Conservation (phyloP, 257 asterid genomes). For the Penstemon newberryi region DNA sequence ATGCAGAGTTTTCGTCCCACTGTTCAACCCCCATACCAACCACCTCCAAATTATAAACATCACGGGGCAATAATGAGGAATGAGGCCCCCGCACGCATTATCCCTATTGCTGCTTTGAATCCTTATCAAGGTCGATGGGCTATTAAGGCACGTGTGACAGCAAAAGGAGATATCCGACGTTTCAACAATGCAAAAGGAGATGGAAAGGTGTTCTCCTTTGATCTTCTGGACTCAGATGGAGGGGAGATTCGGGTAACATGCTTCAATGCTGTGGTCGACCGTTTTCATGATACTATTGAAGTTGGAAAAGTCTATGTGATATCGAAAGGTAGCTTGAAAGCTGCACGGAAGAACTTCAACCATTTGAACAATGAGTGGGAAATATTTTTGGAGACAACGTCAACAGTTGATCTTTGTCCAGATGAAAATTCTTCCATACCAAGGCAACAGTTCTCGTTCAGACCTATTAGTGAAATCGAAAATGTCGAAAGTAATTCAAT, state of each 20-base stretch:
- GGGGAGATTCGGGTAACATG: constrained; percentile 95
- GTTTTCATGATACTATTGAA: constrained; percentile 70
- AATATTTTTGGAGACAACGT: constrained; percentile 69
- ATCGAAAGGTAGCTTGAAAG: constrained; percentile 89
- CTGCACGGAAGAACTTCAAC: constrained; percentile 93
- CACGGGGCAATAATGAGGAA: constrained; percentile 89
- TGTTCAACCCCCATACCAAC: constrained; percentile 87
- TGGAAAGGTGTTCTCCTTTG: constrained; percentile 95
- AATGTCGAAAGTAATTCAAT: constrained; percentile 75
- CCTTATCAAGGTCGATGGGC: constrained; percentile 99
- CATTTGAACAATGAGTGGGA: constrained; percentile 98
- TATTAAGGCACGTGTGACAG: constrained; percentile 94
- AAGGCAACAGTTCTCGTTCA: constrained; percentile 77
- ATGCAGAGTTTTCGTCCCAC: constrained; percentile 61
- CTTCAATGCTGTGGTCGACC: constrained; percentile 87
- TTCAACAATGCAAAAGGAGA: constrained; percentile 95
- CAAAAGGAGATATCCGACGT: constrained; percentile 86
- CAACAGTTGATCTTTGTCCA: constrained; percentile 72
- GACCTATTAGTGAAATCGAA: constrained; percentile 76
- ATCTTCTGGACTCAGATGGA: constrained; percentile 92
- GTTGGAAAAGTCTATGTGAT: constrained; percentile 83
- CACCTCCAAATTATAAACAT: constrained; percentile 80
- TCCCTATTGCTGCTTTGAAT: constrained; percentile 88
- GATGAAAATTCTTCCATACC: constrained; percentile 92
- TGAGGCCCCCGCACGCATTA: constrained; percentile 92